Conservation (phyloP, 1,284 basidiomycete species). For the Austroboletus niveus region DNA sequence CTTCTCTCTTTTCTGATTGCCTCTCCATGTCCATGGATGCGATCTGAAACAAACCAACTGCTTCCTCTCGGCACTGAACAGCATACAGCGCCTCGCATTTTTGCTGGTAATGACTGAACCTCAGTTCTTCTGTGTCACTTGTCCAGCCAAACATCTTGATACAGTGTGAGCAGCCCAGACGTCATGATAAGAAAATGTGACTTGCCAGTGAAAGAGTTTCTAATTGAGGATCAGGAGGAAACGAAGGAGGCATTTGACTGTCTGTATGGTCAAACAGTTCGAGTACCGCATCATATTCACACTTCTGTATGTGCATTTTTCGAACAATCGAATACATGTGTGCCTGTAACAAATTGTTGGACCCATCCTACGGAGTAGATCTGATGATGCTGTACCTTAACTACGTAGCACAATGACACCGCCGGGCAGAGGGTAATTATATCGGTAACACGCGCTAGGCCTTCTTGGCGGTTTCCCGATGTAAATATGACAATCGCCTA, state of each 20-base stretch:
- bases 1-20: no score
- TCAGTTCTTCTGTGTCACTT: neutral
- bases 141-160: neutral
- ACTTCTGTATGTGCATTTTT: neutral
- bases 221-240: neutral
- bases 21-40: no score
- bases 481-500: neutral
- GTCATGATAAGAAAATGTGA: neutral
- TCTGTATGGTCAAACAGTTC: no score
- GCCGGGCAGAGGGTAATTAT: neutral
- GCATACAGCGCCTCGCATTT: no score
- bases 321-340: neutral
- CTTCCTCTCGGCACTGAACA: no score
- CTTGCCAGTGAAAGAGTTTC: neutral
- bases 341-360: no score
- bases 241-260: neutral
- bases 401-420: neutral
- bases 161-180: neutral
- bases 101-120: neutral
- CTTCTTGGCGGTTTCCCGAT: neutral
- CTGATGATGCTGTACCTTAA: neutral
- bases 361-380: neutral
- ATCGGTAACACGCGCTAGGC: neutral
- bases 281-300: neutral
- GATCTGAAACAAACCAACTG: no score